Evolutionary conservation across 495 filamentous ascomycete genomes (phyloP), one percentile per base, ranked within the genome.

Genomic region (Penicillium arizonense): DNA sequence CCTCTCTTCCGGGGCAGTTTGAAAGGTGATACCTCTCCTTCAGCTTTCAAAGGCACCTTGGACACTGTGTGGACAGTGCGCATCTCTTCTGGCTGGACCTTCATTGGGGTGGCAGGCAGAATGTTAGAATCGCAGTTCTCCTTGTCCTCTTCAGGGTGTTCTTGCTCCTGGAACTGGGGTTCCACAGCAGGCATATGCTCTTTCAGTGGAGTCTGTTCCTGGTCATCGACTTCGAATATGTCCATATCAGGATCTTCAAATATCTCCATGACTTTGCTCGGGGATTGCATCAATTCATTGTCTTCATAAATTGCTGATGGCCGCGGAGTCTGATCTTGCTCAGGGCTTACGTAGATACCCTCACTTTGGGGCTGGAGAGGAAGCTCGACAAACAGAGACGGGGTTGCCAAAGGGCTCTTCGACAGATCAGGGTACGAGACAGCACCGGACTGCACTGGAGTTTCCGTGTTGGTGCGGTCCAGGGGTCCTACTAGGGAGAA

Each of bases 11-110:
- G 73, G 58, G 75, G 56, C 55, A 81, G 52, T 65, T 83, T 81
- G 44, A 81, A 61, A 3, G 86, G 83, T 2, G 79, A 82, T 1
- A 81, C 76, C 1, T 87, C 77, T 13, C 84, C 86, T 38, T 83
- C 85, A 0, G 82, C 75, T 66, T 87, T 89, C 23, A 91, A 69
- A 4, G 88, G 87, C 1, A 91, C 86, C 71, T 90, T 92, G 12
- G 83, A 86, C 0, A 88, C 81, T 0, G 88, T 91, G 61, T 89
- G 83, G 50, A 87, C 77, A 12, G 81, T 78, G 24, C 69, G 72
- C 21, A 69, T 58, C 23, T 61, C 59, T 38, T 68, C 56, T 3
- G 52, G 51, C 10, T 45, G 54, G 13, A 46, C 26, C 32, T 64
- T 67, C 5, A 68, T 52, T 1, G 75, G 74, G 2, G 76, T 74